phyloP scores from a whole-genome alignment of 108 stramenopile species.

The Stephanodiscus minutulus region DNA sequence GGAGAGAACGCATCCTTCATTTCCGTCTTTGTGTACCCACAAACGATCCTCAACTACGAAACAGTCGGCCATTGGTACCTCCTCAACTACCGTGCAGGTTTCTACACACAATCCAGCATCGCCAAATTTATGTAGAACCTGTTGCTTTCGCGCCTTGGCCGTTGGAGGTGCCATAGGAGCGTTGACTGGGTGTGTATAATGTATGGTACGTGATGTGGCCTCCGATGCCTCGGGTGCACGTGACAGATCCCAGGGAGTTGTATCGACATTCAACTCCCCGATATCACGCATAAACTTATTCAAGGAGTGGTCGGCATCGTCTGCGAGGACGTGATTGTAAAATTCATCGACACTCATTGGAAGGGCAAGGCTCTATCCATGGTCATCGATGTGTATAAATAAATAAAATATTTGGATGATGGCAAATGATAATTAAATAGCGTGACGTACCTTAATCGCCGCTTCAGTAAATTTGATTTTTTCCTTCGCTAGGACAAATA shows the following conservation, averaged over 20 bases:
- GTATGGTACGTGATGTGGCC: constrained; percentile 52
- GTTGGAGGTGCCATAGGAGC: constrained; percentile 85
- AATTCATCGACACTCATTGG: constrained; percentile 60
- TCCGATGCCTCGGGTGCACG: constrained; percentile 3
- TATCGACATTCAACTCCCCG: constrained; percentile 59
- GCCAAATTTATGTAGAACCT: constrained; percentile 58
- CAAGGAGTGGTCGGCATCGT: constrained; percentile 58
- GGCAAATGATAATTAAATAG: neutral
- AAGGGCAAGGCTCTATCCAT: constrained; percentile 18
- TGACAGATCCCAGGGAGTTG: constrained; percentile 54
- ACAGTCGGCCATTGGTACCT: constrained; percentile 89
- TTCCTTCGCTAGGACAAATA: constrained; percentile 28
- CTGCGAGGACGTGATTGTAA: constrained; percentile 50
- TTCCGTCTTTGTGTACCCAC: constrained; percentile 48
- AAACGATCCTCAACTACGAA: constrained; percentile 80
- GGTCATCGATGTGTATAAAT: neutral
- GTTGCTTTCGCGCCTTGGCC: constrained; percentile 75
- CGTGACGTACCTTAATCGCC: constrained; percentile 27
- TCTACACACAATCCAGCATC: constrained; percentile 66
- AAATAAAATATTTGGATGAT: neutral
- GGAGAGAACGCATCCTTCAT: constrained; percentile 42
- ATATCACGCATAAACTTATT: constrained; percentile 52
- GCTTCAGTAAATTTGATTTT: constrained; percentile 28
- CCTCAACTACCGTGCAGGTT: constrained; percentile 70
- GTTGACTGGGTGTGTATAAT: constrained; percentile 80